Conservation (phyloP, 306 rosid genomes). For the Vigna radiata region DNA sequence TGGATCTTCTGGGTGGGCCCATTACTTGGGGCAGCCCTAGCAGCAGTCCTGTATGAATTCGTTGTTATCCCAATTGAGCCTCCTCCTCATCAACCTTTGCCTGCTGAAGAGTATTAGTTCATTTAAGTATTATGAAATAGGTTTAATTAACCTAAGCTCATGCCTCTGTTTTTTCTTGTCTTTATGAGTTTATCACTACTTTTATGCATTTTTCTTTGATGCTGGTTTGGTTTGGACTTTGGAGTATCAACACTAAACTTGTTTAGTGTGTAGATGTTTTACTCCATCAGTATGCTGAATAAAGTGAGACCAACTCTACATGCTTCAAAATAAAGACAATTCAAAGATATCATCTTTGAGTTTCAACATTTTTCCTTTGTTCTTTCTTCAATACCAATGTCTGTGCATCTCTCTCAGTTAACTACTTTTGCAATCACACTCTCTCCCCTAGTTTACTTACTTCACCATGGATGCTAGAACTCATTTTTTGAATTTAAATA, state of each 20-base stretch:
- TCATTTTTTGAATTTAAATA: too few relatives aligned
- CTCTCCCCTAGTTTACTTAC: too few relatives aligned
- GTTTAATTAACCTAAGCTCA: neutral
- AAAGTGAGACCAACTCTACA: slow-evolving; percentile 29
- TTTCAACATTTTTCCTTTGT: too few relatives aligned
- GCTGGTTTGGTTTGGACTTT: slow-evolving; percentile 8
- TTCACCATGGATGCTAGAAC: too few relatives aligned
- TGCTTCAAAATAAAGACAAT: neutral
- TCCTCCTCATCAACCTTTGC: slow-evolving; percentile 89
- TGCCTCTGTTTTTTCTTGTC: neutral
- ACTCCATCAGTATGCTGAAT: slow-evolving; percentile 33
- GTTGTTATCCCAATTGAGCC: slow-evolving; percentile 70
- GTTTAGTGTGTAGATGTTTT: neutral
- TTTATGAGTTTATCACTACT: neutral
- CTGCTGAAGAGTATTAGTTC: slow-evolving; percentile 85
- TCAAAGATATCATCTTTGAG: too few relatives aligned
- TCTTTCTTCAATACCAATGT: too few relatives aligned
- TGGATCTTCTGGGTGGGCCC: slow-evolving; percentile 98
- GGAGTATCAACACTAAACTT: neutral
- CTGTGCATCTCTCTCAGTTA: too few relatives aligned
- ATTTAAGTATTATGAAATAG: slow-evolving; percentile 17
- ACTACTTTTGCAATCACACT: too few relatives aligned
- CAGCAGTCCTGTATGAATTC: slow-evolving; percentile 79
- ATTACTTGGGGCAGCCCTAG: slow-evolving; percentile 79
- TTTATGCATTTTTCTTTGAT: slow-evolving; percentile 23